Evolutionary conservation across 1,284 basidiomycete species (phyloP).

Genomic region (Sporisorium iseilematis-ciliati): DNA sequence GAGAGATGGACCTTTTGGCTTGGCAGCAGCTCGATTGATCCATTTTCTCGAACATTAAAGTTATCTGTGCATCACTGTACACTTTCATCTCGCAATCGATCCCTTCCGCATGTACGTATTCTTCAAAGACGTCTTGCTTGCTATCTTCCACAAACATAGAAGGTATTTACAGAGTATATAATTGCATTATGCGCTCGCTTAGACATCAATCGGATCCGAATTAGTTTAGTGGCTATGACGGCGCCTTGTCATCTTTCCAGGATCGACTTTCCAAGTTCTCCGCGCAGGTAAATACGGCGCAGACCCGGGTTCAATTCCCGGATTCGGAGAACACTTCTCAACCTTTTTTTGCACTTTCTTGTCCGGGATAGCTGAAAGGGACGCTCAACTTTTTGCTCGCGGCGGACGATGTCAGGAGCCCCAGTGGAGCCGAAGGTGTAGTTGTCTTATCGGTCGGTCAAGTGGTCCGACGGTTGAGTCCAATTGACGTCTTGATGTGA

Average conservation of each 20-base stretch:
- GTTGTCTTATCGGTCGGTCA: too few relatives aligned
- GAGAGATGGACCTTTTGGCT: conserved; percentile 32
- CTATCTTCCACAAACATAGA: too few relatives aligned
- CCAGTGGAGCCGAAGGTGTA: too few relatives aligned
- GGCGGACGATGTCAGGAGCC: too few relatives aligned
- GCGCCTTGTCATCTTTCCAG: conserved; percentile 63
- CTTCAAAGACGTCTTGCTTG: too few relatives aligned
- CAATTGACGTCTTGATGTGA: too few relatives aligned
- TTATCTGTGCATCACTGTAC: background rate
- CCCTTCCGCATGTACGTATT: too few relatives aligned
- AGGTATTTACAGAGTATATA: background rate
- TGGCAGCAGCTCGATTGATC: conserved; percentile 29
- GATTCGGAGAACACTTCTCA: conserved; percentile 35
- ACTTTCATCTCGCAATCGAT: background rate
- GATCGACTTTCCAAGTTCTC: too few relatives aligned
- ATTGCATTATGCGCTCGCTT: background rate
- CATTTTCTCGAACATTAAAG: background rate
- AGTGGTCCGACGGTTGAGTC: too few relatives aligned
- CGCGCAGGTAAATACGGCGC: conserved; percentile 45
- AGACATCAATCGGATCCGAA: conserved; percentile 35
- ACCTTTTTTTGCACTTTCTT: conserved; percentile 12
- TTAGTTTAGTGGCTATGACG: conserved; percentile 64
- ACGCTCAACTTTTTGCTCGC: too few relatives aligned
- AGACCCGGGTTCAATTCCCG: conserved; percentile 60
- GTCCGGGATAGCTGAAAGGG: too few relatives aligned